Percentiles rank a stretch among this genome's conserved stretches.
Conservation (phyloP, 176 grass and related monocot species). For the Calamus simplicifolius region DNA sequence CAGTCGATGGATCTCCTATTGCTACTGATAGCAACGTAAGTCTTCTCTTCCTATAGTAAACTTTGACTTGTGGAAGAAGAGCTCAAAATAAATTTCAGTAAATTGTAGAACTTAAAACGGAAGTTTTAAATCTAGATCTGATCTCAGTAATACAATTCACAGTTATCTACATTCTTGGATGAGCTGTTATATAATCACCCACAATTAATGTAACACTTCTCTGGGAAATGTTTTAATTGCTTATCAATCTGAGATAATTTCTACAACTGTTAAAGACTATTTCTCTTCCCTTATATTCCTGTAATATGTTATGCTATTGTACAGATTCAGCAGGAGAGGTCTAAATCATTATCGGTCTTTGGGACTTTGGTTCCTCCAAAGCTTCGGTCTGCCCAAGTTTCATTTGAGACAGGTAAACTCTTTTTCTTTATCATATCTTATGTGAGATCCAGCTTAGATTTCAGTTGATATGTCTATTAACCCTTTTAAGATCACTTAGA, state of each 20-base stretch:
- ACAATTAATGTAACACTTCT: no score
- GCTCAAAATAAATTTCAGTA: no score
- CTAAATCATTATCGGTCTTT: constrained; percentile 70
- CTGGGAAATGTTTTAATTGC: no score
- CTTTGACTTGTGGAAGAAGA: no score
- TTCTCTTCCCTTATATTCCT: neutral
- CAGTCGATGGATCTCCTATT: constrained; percentile 19
- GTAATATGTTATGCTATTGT: no score
- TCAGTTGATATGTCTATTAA: constrained; percentile 8
- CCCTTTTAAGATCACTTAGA: neutral
- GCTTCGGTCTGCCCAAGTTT: constrained; percentile 64
- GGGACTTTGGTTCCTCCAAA: constrained; percentile 76
- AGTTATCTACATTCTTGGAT: no score
- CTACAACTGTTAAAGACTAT: neutral
- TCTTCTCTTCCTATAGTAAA: neutral
- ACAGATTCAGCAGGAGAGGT: constrained; percentile 63
- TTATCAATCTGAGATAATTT: neutral
- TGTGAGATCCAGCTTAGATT: neutral
- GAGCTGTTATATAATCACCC: no score
- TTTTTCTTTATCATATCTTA: constrained; percentile 1
- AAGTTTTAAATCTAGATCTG: no score
- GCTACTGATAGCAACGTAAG: constrained; percentile 44
- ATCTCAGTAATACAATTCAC: no score
- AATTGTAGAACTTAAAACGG: no score
- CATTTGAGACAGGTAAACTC: constrained; percentile 73